Evolutionary conservation across 2,329 filamentous ascomycete genomes (phyloP), one percentile per base, ranked within the genome.

Genomic region (Phialocephala sp.): DNA sequence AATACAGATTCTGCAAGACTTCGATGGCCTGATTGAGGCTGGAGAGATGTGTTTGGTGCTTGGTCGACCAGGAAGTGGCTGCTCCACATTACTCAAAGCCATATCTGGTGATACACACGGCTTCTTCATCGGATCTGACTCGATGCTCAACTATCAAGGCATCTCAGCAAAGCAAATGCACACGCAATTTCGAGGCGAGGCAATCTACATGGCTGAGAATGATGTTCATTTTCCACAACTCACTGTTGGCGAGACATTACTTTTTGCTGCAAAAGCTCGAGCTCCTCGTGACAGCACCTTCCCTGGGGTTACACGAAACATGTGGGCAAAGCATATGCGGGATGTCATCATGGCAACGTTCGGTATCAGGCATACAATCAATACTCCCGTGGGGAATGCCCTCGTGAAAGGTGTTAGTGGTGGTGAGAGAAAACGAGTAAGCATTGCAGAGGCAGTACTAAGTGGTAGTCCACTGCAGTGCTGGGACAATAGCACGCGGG

Each of bases 401-500:
- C 86, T 89, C 50, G 82, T 93, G 5, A 63, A 63, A 50, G 91
- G 91, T 50, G 84, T 91, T 0, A 89, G 86, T 2, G 89, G 89
- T 22, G 89, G 89, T 32, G 89, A 91, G 74, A 81, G 88, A 65
- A 93, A 94, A 79, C 87, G 92, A 74, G 91, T 94, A 4, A 91
- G 88, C 32, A 92, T 94, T 67, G 91, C 90, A 0, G 91, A 94
- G 76, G 91, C 91, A 65, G 84, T 85, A 0, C 83, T 84, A 12
- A 80, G 79, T 0, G 76, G 81, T 15, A 85, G 87, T 1, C 87
- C 83, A 24, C 81, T 86, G 1, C 88, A 91, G 74, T 89, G 88
- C 65, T 95, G 91, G 91, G 92, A 90, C 66, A 92, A 92, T 69
- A 88, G 84, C 14, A 93, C 91, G 0, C 83, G 85, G 57, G 91